Conservation (phyloP, 2,329 filamentous ascomycete genomes). For the Monosporascus cannonballus region DNA sequence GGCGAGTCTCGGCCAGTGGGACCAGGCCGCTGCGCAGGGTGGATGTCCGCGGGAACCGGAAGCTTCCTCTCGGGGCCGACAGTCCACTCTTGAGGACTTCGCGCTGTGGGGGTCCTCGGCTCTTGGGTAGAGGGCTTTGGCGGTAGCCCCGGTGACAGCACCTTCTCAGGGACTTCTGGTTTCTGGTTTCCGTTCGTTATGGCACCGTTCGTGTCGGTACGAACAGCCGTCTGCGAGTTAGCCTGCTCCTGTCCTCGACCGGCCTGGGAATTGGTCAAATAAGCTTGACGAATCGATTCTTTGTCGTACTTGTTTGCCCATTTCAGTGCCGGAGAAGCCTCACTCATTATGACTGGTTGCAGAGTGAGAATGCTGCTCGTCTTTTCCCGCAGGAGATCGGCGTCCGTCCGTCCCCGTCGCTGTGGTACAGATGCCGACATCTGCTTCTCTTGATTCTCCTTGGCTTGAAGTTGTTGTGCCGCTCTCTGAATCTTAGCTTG, state of each 20-base stretch:
- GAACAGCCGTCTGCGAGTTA: conserved; percentile 36
- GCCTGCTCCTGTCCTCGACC: conserved; percentile 58
- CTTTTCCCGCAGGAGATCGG: conserved; percentile 57
- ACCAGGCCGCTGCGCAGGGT: conserved; percentile 29
- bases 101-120: conserved; percentile 3
- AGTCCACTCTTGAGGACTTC: conserved; percentile 4
- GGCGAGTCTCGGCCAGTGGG: conserved; percentile 30
- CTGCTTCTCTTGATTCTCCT: conserved; percentile 48
- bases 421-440: conserved; percentile 32
- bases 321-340: conserved; percentile 90
- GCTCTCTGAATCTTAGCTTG: conserved; percentile 91
- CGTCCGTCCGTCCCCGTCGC: conserved; percentile 50
- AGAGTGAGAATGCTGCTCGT: conserved; percentile 87
- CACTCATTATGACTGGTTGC: conserved; percentile 75
- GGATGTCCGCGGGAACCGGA: conserved; percentile 27
- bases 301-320: conserved; percentile 97
- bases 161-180: conserved; percentile 38
- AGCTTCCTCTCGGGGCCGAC: conserved; percentile 31
- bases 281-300: conserved; percentile 77
- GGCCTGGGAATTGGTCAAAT: conserved; percentile 66
- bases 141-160: conserved; percentile 23
- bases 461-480: conserved; percentile 73
- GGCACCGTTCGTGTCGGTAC: conserved; percentile 17
- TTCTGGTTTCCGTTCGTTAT: conserved; percentile 25
- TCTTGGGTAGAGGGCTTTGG: conserved; percentile 20